phyloP scores from a whole-genome alignment of 306 rosid genomes.

The Crataegus laevigata region DNA sequence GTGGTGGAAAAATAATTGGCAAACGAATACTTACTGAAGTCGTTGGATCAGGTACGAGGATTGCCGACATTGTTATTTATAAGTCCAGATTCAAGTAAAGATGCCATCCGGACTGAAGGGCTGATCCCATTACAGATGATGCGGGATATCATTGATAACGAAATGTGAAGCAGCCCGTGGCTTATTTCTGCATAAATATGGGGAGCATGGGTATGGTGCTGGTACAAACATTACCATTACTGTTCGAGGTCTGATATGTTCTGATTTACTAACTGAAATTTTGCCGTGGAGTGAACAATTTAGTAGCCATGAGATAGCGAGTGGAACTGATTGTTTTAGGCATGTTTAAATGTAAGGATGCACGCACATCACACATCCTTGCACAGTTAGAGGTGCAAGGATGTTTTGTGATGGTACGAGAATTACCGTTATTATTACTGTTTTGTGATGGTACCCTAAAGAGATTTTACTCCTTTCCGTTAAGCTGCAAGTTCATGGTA shows the following conservation, averaged over 20 bases:
- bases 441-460: background rate
- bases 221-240: background rate
- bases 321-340: slow-evolving; percentile 4
- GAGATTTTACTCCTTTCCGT: background rate
- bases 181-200: background rate
- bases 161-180: slow-evolving; percentile 39
- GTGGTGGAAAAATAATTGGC: background rate
- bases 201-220: background rate
- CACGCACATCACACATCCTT: background rate
- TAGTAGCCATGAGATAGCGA: slow-evolving; percentile 21
- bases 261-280: background rate
- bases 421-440: background rate
- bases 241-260: slow-evolving; percentile 11
- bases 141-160: slow-evolving; percentile 73
- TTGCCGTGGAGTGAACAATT: slow-evolving; percentile 15
- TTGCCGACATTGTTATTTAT: slow-evolving; percentile 74
- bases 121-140: slow-evolving; percentile 91
- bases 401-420: background rate
- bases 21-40: background rate
- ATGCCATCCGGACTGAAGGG: slow-evolving; percentile 85
- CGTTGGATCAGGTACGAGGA: slow-evolving; percentile 61
- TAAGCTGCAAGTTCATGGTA: background rate
- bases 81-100: slow-evolving; percentile 78
- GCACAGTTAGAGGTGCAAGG: background rate
- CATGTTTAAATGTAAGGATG: background rate